A percentile compares a stretch with the other conserved stretches of the same genome.
Conservation (phyloP, 139 green algal species). For the Pleodorina starrii region DNA sequence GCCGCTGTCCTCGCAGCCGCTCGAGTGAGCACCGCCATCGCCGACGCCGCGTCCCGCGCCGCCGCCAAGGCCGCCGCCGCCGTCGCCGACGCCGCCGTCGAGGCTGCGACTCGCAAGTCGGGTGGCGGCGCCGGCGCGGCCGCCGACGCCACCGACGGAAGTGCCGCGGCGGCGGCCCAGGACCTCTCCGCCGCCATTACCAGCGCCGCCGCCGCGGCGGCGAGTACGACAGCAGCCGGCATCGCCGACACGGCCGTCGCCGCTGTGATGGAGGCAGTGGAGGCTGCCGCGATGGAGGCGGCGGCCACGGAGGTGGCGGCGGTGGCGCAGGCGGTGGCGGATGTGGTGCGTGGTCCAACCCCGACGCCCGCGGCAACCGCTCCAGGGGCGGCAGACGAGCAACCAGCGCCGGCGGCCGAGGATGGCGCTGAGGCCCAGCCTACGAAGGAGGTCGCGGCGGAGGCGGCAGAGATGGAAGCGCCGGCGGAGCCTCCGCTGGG, state of each 20-base stretch:
- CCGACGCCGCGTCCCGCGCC: conserved; percentile 12
- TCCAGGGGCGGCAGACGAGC: background rate
- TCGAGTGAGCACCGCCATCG: conserved; percentile 7
- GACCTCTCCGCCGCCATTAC: background rate
- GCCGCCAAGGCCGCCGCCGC: conserved; percentile 11
- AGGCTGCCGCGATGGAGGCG: background rate
- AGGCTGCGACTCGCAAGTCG: background rate
- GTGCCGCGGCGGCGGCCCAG: no score
- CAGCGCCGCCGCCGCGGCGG: background rate
- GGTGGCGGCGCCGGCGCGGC: background rate
- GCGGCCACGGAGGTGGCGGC: background rate
- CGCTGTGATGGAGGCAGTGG: conserved; percentile 3
- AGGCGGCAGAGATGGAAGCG: background rate
- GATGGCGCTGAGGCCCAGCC: background rate
- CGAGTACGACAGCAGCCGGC: background rate
- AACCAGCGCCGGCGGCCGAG: background rate
- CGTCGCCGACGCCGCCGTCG: conserved; percentile 25
- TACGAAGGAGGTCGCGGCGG: background rate
- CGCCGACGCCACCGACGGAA: background rate
- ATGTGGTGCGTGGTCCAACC: background rate
- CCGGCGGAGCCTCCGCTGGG: background rate
- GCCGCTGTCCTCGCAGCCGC: conserved; percentile 4
- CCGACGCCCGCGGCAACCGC: background rate
- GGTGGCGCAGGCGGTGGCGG: background rate
- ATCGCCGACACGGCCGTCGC: conserved; percentile 4